Evolutionary conservation across 2,329 filamentous ascomycete species (phyloP), one percentile per base, ranked within the genome.

Genomic region (Alternaria viburni): DNA sequence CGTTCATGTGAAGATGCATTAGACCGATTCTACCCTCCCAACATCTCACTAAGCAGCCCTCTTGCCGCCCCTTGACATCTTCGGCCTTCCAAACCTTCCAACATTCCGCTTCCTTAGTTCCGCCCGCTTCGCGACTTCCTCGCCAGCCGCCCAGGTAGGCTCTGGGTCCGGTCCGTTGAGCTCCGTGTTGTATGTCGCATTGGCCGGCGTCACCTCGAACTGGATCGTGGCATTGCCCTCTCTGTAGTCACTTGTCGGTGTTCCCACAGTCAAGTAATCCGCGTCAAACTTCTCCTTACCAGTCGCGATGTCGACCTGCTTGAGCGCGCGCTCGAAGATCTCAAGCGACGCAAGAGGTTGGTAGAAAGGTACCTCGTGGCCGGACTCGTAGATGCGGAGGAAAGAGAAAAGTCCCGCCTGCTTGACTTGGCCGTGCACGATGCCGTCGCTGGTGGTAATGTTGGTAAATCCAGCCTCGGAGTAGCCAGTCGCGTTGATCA

Each of bases 311-410:
- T 88, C 85, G 19, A 78, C 72, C n/a, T 83, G 80, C 11, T 71
- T 68, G 59, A 87, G 75, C 11, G 81, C 82, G 12, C 86, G 81
- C 74, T 83, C 78, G 65, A 87, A 86, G 62, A 86, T 79, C 64
- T 83, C 81, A 12, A 86, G 75, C 8, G 85, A 75, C 12, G 80
- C 82, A 30, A 84, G 76, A 4, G 82, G 86, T 70, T 87, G 86
- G 72, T 87, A 87, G 72, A 86, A 87, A 0, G 85, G 86, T 1
- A 85, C 83, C 70, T 84, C 81, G 57, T 85, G 84, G 5, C 84
- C 83, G 8, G 78, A 77, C 61, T 85, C 82, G 72, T 83, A 85
- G 65, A 87, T 79, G 23, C 86, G 79, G 7, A 82, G 79, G 71
- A 86, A 86, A 49, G 80, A 82, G 74, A 84, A 86, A 58, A 81